Percentiles rank a stretch among this genome's conserved stretches.
These are phyloP conservation scores for Rutstroemia sydowiana DNA, from an alignment of 2,329 filamentous ascomycete species.

Conservation along the genomic window DNA sequence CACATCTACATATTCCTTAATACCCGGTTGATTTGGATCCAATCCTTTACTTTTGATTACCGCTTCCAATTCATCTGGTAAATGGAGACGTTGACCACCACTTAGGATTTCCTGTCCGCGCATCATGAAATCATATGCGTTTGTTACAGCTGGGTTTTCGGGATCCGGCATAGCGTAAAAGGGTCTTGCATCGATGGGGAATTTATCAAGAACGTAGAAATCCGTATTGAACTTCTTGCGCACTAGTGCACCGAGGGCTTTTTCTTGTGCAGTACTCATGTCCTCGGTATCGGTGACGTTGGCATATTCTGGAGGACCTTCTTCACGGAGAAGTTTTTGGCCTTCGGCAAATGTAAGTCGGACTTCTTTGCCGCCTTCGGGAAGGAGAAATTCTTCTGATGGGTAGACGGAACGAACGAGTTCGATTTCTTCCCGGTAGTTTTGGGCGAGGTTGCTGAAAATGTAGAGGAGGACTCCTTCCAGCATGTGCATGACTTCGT, in stretches of 20 bases:
- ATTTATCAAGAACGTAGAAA: slow-evolving; percentile 96
- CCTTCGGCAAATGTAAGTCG: slow-evolving; percentile 72
- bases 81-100: slow-evolving; percentile 86
- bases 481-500: slow-evolving; percentile 65
- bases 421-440: slow-evolving; percentile 64
- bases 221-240: slow-evolving; percentile 87
- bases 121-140: slow-evolving; percentile 77
- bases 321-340: slow-evolving; percentile 68
- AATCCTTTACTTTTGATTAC: slow-evolving; percentile 75
- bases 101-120: slow-evolving; percentile 89
- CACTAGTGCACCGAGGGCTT: slow-evolving; percentile 80
- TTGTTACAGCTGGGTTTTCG: slow-evolving; percentile 56
- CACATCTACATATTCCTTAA: slow-evolving; percentile 83
- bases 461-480: slow-evolving; percentile 72
- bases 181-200: slow-evolving; percentile 78
- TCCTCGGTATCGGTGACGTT: slow-evolving; percentile 72
- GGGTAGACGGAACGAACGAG: slow-evolving; percentile 66
- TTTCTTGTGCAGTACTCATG: slow-evolving; percentile 74
- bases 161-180: slow-evolving; percentile 86
- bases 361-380: slow-evolving; percentile 65
- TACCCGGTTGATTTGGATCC: slow-evolving; percentile 63
- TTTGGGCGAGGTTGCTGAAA: slow-evolving; percentile 60
- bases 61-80: slow-evolving; percentile 65
- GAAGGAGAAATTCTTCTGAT: slow-evolving; percentile 71
- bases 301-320: slow-evolving; percentile 58